Evolutionary conservation across 2,329 filamentous ascomycete species (phyloP), one percentile per base, ranked within the genome.

Genomic region (Lasiodiplodia citricola): DNA sequence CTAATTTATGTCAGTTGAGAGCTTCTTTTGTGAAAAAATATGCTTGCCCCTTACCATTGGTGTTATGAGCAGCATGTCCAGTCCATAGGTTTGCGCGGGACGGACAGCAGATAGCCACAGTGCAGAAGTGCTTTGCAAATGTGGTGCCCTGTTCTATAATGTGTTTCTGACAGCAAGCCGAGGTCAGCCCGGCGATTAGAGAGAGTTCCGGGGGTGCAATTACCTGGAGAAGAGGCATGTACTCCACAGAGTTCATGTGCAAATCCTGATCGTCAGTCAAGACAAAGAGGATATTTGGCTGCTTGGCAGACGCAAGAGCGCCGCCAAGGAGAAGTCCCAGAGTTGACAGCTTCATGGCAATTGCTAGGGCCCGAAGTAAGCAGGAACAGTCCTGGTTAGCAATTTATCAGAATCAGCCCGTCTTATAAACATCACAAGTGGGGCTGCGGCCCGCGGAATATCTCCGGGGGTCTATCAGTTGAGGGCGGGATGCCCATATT

Each of bases 241-340:
- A 90, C 0, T 85, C 80, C 3, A 91, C 74, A 0, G 89, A 91
- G 57, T 87, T 80, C 72, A 92, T 80, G 51, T 87, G 84, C 1
- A 87, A 77, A 73, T 92, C 90, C 73, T 92, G 90, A 70, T 92
- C 90, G 70, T 92, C 90, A 0, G 88, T 90, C 50, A 92, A 81
- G 68, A 92, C 87, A 73, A 92, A 89, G 23, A 92, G 80, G 56
- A 92, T 86, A 71, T 91, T 91, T 1, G 75, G 75, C 31, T 67
- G 64, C 31, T 67, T 67, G 28, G 64, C 64, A 14, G 52, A 50
- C 52, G 64, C 64, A 35, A 67, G 23, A 58, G 64, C 64, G 64
- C 54, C 64, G 64, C 64, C 35, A 5, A 67, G 28, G 52, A 67
- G 31, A 16, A 58, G 55, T 35, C 41, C 25, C n/a, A 57, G n/a